Evolutionary conservation across 202 grass and related monocot genomes (phyloP).

Genomic region (Elaeis oleifera): DNA sequence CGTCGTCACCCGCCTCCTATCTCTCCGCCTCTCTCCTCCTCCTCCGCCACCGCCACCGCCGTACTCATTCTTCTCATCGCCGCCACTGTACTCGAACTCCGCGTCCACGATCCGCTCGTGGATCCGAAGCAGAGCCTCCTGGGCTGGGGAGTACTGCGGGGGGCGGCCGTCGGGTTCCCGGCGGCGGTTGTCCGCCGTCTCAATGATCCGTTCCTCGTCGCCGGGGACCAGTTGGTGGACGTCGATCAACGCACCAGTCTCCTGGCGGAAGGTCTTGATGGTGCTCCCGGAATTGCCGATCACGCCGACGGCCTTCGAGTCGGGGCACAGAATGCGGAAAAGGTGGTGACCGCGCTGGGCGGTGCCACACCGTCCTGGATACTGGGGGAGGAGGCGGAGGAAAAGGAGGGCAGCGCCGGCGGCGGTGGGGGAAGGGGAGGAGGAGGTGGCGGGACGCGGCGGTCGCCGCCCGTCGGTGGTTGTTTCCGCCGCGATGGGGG

Average conservation of each 20-base stretch:
- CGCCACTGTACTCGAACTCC: slow-evolving; percentile 35
- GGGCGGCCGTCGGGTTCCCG: slow-evolving; percentile 66
- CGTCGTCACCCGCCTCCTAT: slow-evolving; percentile 64
- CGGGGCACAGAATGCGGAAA: slow-evolving; percentile 89
- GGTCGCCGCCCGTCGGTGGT: slow-evolving; percentile 44
- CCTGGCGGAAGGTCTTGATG: slow-evolving; percentile 43
- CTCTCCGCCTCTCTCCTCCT: slow-evolving; percentile 41
- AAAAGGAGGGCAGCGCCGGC: too few relatives aligned
- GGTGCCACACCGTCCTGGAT: slow-evolving; percentile 15
- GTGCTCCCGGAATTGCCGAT: slow-evolving; percentile 19
- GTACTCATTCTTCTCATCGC: slow-evolving; percentile 49
- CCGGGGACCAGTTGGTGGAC: slow-evolving; percentile 51
- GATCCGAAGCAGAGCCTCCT: slow-evolving; percentile 77
- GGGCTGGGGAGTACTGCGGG: slow-evolving; percentile 70
- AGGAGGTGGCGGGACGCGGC: neutral
- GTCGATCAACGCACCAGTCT: slow-evolving; percentile 65
- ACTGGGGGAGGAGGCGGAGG: too few relatives aligned
- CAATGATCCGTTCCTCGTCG: slow-evolving; percentile 61
- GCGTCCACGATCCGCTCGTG: slow-evolving; percentile 79
- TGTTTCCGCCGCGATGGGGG: slow-evolving; percentile 15
- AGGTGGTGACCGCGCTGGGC: slow-evolving; percentile 32
- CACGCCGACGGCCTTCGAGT: slow-evolving; percentile 65
- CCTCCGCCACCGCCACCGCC: slow-evolving; percentile 32
- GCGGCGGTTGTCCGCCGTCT: slow-evolving; percentile 51
- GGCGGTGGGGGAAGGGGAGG: neutral